Evolutionary conservation across 2,329 filamentous ascomycete species (phyloP).

Genomic region (Verticillium longisporum): DNA sequence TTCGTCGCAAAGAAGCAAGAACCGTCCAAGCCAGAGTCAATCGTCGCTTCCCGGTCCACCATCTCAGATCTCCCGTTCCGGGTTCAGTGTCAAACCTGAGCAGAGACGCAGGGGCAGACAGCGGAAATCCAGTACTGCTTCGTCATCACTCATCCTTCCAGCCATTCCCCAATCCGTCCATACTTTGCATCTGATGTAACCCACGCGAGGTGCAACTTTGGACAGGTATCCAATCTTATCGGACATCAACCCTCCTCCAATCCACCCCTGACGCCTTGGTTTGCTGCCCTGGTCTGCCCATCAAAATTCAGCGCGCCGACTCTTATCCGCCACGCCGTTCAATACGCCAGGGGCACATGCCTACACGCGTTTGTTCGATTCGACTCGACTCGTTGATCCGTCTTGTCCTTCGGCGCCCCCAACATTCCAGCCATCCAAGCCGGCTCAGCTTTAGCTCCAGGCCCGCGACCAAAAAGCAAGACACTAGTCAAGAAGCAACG

Average conservation of each 20-base stretch:
- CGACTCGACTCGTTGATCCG: background rate
- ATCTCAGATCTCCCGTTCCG: background rate
- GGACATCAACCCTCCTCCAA: too few species aligned
- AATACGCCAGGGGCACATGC: background rate
- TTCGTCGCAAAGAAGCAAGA: background rate
- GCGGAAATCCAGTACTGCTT: background rate
- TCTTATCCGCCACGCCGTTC: background rate
- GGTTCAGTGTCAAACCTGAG: background rate
- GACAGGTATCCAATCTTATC: constrained; percentile 1
- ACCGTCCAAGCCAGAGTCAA: background rate
- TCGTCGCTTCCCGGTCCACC: background rate
- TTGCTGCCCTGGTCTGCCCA: background rate
- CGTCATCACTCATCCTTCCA: background rate
- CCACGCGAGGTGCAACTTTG: background rate
- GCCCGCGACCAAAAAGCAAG: background rate
- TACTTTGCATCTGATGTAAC: constrained; percentile 2
- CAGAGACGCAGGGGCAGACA: background rate
- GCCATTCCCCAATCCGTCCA: background rate
- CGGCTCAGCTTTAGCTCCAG: background rate
- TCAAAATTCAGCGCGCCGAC: background rate
- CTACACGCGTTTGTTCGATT: background rate
- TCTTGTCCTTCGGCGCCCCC: background rate
- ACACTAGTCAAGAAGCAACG: background rate
- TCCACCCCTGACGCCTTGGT: background rate
- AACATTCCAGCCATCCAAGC: background rate